A percentile compares a stretch with the other conserved stretches of the same genome.
These are phyloP conservation scores for Baorangia bicolor DNA, from an alignment of 768 basidiomycete genomes.

Conservation along the genomic window DNA sequence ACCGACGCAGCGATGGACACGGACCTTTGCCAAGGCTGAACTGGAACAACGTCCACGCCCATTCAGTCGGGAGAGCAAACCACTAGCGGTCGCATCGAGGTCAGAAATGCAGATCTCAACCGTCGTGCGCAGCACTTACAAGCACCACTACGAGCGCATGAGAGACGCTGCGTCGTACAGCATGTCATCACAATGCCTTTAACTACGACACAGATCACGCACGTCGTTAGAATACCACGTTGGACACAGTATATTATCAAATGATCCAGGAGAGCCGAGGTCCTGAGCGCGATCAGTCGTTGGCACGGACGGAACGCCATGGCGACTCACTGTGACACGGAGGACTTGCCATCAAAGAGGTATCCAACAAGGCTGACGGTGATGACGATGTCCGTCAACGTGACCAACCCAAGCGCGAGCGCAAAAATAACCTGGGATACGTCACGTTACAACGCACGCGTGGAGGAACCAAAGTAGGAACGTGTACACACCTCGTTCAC, in stretches of 20 bases:
- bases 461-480: background rate
- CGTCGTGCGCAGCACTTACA: background rate
- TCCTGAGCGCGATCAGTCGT: background rate
- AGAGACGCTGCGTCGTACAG: background rate
- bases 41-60: constrained; percentile 12
- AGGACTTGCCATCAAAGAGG: constrained; percentile 2
- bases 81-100: background rate
- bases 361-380: constrained; percentile 11
- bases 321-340: constrained; percentile 3
- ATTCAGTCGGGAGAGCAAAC: background rate
- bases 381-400: constrained; percentile 16
- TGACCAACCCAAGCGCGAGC: constrained; percentile 12
- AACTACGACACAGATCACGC: background rate
- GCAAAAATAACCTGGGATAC: constrained; percentile 4
- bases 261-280: constrained; percentile 1
- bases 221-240: constrained; percentile 16
- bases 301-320: background rate
- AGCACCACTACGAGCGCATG: constrained; percentile 6
- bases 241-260: constrained; percentile 13
- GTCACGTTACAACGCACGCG: background rate
- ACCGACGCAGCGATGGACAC: background rate
- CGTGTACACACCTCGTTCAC: constrained; percentile 2
- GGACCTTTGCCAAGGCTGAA: constrained; percentile 16
- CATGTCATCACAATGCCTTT: background rate
- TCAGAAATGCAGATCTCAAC: background rate